Evolutionary conservation across 495 filamentous ascomycete species (phyloP).

Genomic region (Staphylotrichum tortipilum): DNA sequence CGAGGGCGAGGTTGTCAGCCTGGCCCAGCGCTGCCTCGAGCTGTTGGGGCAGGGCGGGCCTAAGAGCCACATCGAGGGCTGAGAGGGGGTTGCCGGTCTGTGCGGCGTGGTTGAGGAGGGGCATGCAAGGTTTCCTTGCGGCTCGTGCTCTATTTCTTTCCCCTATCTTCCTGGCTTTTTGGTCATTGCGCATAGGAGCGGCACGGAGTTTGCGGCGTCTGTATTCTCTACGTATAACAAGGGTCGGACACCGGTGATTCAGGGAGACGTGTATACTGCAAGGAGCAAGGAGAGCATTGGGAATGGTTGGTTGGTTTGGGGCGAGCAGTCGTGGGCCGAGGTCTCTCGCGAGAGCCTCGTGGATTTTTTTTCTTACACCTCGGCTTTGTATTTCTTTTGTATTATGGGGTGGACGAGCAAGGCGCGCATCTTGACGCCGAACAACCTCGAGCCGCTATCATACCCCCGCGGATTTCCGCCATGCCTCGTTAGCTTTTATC

Average conservation of each 20-base stretch:
- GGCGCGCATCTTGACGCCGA: not conserved
- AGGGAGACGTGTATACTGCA: constrained; percentile 14
- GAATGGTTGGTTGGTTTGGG: constrained; percentile 3
- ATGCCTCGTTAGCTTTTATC: constrained; percentile 1
- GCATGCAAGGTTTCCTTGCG: not conserved
- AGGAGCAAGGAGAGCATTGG: constrained; percentile 10
- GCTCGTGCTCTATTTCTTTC: constrained; percentile 1
- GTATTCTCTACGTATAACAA: constrained; percentile 31
- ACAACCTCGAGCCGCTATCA: constrained; percentile 1
- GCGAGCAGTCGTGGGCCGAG: not conserved
- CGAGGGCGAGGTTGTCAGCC: constrained; percentile 84
- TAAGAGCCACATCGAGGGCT: constrained; percentile 51
- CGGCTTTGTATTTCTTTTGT: constrained; percentile 18
- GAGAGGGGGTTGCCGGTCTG: constrained; percentile 1
- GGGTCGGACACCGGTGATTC: constrained; percentile 1
- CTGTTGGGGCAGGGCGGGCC: constrained; percentile 57
- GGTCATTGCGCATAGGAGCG: constrained; percentile 25
- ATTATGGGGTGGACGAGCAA: constrained; percentile 8
- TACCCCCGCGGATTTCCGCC: constrained; percentile 3
- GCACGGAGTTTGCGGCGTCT: constrained; percentile 34
- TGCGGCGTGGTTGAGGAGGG: too few species aligned
- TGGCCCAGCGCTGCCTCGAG: constrained; percentile 84
- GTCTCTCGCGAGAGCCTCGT: not conserved
- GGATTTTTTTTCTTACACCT: not conserved
- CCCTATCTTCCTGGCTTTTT: constrained; percentile 20